phyloP scores from a whole-genome alignment of 805 yeast species.

The Metschnikowia picachoensis region DNA sequence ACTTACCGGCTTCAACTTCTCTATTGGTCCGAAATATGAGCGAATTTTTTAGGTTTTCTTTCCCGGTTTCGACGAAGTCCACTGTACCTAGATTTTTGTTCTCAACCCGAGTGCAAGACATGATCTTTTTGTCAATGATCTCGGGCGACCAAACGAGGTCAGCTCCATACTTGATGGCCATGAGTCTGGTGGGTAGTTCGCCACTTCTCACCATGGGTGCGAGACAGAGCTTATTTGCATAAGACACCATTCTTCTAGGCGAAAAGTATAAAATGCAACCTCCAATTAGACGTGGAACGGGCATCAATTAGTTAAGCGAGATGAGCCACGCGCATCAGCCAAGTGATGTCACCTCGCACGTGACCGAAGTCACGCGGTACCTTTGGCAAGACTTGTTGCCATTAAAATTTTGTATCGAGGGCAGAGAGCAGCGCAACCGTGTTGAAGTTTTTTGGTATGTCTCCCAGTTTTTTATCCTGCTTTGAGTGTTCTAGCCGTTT shows the following conservation, averaged over 20 bases:
- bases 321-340: neutral
- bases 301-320: neutral
- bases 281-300: neutral
- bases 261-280: neutral
- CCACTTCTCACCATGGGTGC: conserved; percentile 99
- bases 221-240: conserved; percentile 72
- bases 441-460: no score
- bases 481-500: no score
- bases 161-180: conserved; percentile 81
- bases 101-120: conserved; percentile 61
- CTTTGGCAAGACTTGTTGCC: neutral
- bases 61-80: conserved; percentile 45
- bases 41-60: conserved; percentile 29
- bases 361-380: neutral
- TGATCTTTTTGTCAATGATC: conserved; percentile 78
- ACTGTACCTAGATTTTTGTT: conserved; percentile 57
- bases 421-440: no score
- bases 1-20: conserved; percentile 52
- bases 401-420: neutral
- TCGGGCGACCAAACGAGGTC: conserved; percentile 96
- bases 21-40: conserved; percentile 75
- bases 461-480: no score
- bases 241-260: conserved; percentile 49
- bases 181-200: conserved; percentile 82
- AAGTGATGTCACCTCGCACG: neutral